Base-by-base conservation (phyloP, 2,329 filamentous ascomycete species). In the Tricladium varicosporioides region DNA sequence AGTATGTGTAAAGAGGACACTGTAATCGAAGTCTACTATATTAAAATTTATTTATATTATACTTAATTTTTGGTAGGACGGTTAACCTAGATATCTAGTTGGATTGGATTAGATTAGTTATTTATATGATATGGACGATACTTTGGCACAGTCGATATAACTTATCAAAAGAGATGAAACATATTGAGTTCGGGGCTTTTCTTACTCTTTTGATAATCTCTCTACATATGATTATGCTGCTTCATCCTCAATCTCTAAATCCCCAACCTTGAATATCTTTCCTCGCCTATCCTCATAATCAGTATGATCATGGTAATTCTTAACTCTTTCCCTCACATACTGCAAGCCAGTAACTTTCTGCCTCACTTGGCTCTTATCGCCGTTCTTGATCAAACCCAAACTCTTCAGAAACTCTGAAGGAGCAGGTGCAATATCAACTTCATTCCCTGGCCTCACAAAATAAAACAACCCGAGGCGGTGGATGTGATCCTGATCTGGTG, bases 391-490 rank as follows among this genome's bases (percentile, higher is more conserved):
- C 43, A 59, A n/a, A 14, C 59, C 61, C 9, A 61, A 50, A 36
- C 61, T 51, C 57, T 70, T 64, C 9, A 76, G 64, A 11, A 73
- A 51, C 42, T 73, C 70, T 16, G 72, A 72, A 7, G 73, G 69
- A 10, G 74, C 69, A 2, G 69, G 59, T n/a, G 66, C 64, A 32
- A 61, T 60, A 32, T 55, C 52, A 8, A 51, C 47, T 15, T 53
- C 47, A 36, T 66, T 63, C n/a, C 69, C 69, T 58, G 59, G 59
- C 42, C 75, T 67, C 5, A 74, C 74, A 63, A 74, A 74, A 51
- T 74, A 75, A 51, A 76, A 61, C 1, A 83, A 69, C 0, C 80
- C 79, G 2, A 80, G 70, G 0, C 80, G 73, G 53, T 80, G 76
- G 11, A 77, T 63, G 27, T 76, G 67, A 15, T 73, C 66, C 63